Evolutionary conservation across 805 yeast species (phyloP), one percentile per base, ranked within the genome.

Genomic region (Saturnispora zaruensis): DNA sequence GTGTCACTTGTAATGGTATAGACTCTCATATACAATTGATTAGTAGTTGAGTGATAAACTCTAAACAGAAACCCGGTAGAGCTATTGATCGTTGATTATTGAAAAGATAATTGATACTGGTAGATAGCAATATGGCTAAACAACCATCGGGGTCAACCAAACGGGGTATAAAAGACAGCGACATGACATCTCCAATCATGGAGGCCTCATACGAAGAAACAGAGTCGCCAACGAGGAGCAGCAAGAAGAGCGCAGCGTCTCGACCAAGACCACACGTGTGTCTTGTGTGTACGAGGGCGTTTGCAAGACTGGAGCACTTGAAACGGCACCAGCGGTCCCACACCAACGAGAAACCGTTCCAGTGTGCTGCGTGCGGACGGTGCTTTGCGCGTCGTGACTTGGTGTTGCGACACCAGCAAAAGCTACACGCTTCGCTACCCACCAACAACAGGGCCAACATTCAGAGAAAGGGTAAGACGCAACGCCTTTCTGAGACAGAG

Each of bases 241-340:
- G n/a, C 21, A 38, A 40, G 32, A 33, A 40, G 21, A 14, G 41
- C 8, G 44, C 45, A 11, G 30, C 18, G 0, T 95, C 88, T 61
- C 89, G 89, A 63, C 98, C 98, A 13, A 74, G 98, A 51, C 98
- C 98, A 1, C 96, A 87, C 62, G 75, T 87, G 9, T 93, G 99
- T 65, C 67, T 84, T 2, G 84, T 87, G 4, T 93, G 99, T 64
- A 87, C 97, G 1, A 75, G 99, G 53, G 96, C 96, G 2, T 93
- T 93, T 75, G 99, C 97, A 1, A 76, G 99, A 49, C 74, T 87
- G 45, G 99, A 91, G 66, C 99, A 91, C 67, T 74, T 93, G 61
- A 89, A 87, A 66, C 81, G 99, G 51, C 99, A 91, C 63, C 95
- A 89, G 59, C 72, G 97, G 38, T 83, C 95, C 0, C 99, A 91